Base-by-base conservation (phyloP, 345 rosid species). In the Arabis hirsuta region DNA sequence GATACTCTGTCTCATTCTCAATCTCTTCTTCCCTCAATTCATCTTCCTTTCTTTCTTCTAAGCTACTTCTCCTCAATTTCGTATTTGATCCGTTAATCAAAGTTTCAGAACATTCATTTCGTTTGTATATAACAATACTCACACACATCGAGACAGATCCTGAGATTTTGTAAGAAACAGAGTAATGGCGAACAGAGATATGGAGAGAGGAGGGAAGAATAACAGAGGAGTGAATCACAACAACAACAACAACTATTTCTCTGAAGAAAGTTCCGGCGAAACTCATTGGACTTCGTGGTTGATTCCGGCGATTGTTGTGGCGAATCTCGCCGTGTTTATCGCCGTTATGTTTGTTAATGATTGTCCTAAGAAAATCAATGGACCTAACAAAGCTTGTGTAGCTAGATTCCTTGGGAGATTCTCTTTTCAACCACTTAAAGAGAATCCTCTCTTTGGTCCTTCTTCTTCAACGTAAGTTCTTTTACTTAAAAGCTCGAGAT, bases 401-500 rank as follows among this genome's bases (percentile, higher is more conserved):
- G 95, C 90, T 41, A 82, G 69, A 76, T 87, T 90, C 68, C 89
- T 96, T 3, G 86, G 95, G 7, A 86, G 97, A 70, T 42, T 94
- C 58, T 86, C 97, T 7, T 96, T 96, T 79, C 84, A 92, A 82
- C 98, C 99, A 27, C 79, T 86, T 67, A 85, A 66, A 70, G 97
- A 88, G 76, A 96, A 96, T 62, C 99, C 99, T 77, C 87, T 92
- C 44, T 86, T 96, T 66, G 99, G 98, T 24, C 97, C 98, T 3
- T 96, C 99, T 71, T 85, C 97, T 78, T 27, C 56, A 4, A 85
- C 98, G 98, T 96, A 76, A 83, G 96, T 78, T 59, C 38, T 22
- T 12, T 22, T 22, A 22, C 16, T 16, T 16, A 16, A 5, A 22
- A 53, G 5, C 32, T 20, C 55, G 7, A 12, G 22, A 55, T 44